phyloP scores from a whole-genome alignment of 306 rosid genomes.

The Prunus fruticosa region DNA sequence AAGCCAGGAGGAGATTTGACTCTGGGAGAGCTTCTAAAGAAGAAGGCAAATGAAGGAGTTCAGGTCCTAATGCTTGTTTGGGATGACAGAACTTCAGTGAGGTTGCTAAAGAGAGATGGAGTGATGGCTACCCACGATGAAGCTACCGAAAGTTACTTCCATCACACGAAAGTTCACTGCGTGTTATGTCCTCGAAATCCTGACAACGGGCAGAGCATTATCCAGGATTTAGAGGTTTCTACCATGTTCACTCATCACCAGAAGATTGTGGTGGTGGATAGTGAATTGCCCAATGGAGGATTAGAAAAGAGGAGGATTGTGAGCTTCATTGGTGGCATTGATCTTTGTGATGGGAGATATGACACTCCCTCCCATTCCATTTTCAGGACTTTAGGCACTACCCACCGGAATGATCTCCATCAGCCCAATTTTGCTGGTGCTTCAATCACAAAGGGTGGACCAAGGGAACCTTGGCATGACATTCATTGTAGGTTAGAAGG shows the following conservation, averaged over 20 bases:
- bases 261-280: constrained; percentile 47
- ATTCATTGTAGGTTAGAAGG: constrained; percentile 44
- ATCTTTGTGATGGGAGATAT: constrained; percentile 59
- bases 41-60: constrained; percentile 50
- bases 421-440: constrained; percentile 39
- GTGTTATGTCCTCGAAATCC: constrained; percentile 47
- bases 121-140: constrained; percentile 54
- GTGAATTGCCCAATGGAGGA: constrained; percentile 18
- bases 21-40: constrained; percentile 45
- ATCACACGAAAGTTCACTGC: constrained; percentile 33
- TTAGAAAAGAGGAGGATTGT: constrained; percentile 36
- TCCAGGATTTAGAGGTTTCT: constrained; percentile 32
- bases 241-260: constrained; percentile 58
- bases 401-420: constrained; percentile 38
- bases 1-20: constrained; percentile 32
- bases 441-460: constrained; percentile 42
- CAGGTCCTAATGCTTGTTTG: constrained; percentile 51
- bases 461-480: constrained; percentile 63
- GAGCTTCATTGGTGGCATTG: constrained; percentile 53
- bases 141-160: constrained; percentile 42
- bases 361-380: constrained; percentile 48
- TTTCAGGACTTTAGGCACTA: constrained; percentile 35
- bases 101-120: constrained; percentile 43
- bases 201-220: constrained; percentile 27
- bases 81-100: constrained; percentile 52